Base-by-base conservation (phyloP, 148 eudicot genomes). In the Amaranthus cruentus region DNA sequence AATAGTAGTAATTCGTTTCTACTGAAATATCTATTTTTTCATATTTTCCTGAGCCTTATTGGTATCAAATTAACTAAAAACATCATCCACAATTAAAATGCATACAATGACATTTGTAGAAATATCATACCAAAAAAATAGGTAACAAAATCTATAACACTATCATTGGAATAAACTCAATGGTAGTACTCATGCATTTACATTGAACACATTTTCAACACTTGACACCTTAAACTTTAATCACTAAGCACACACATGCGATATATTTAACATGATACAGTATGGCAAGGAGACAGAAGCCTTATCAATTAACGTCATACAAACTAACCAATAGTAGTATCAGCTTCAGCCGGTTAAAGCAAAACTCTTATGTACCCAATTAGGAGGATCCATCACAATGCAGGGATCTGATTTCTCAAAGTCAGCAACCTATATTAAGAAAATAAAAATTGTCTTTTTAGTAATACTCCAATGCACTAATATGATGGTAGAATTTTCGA, bases 341-440 rank as follows among this genome's bases (percentile, higher is more conserved):
- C 11, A 62, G 47, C 28, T 62, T 74, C 72, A 75, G 75, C 56
- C 47, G 65, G 72, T 80, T 73, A 93, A 73, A 3, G 98, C 97
- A 81, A 82, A 93, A 79, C 98, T 93, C 69, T 28, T 47, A 79
- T 86, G 81, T 28, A 52, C 58, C 97, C 97, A 93, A 48, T 83
- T 70, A 28, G 92, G 92, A 73, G 88, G 95, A 82, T 93, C 98
- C 92, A 88, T 80, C 78, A 93, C 97, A 3, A 72, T 46, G 74
- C 92, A 93, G 13, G 77, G 69, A 81, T 93, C 94, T 15, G 88
- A 74, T 74, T 93, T 93, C 81, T 87, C 88, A 81, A 86, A 93
- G 50, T 91, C 88, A 52, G 84, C 98, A 79, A 91, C 91, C 97
- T 91, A 65, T 42, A 81, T 7, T 47, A 28, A 58, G 11, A 8